Percentiles rank a stretch among this genome's conserved stretches.
Evolutionary conservation across 164 flowering plant genomes (phyloP).

Genomic region (Stephania cephalantha): DNA sequence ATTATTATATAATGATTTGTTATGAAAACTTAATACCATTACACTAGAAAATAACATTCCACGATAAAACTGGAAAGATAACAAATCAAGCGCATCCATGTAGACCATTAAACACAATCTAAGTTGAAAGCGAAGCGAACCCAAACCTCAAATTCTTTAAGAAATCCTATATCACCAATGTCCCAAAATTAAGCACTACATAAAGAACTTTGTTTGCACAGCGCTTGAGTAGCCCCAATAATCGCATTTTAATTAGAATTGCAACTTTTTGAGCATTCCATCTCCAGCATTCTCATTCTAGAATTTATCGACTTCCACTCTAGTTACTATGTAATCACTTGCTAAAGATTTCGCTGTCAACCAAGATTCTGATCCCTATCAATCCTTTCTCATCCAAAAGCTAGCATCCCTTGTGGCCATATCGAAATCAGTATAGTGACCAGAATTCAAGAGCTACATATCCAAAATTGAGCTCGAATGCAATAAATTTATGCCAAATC

Average conservation of each 20-base stretch:
- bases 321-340: too few species aligned
- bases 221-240: background rate
- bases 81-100: background rate
- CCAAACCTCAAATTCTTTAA: background rate
- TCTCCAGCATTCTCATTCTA: background rate
- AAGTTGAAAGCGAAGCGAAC: background rate
- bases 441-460: background rate
- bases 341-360: too few species aligned
- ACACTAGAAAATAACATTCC: background rate
- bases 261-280: background rate
- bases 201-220: background rate
- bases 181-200: background rate
- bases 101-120: background rate
- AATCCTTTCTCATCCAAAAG: background rate
- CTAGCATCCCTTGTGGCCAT: background rate
- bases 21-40: background rate
- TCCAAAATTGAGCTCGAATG: background rate
- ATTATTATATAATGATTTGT: background rate
- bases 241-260: background rate
- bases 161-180: background rate
- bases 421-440: background rate
- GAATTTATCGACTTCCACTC: background rate
- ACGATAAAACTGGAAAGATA: background rate
- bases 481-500: background rate
- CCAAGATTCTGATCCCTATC: background rate